Evolutionary conservation across 2,329 filamentous ascomycete species (phyloP), one percentile per base, ranked within the genome.

Genomic region (Mycosphaerelloides madeirae): DNA sequence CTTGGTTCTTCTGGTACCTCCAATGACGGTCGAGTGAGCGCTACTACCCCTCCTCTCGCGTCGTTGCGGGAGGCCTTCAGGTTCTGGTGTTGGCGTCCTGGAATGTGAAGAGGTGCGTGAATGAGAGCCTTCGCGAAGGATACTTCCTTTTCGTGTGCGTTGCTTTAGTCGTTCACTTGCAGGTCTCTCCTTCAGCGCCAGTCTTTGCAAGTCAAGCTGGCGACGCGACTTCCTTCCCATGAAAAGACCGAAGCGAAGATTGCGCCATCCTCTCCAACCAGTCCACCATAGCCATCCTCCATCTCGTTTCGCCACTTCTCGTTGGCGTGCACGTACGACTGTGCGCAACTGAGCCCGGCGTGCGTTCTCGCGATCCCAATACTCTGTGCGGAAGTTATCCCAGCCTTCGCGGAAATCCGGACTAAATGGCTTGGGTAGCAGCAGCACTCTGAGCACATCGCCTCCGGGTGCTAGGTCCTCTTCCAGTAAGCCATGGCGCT

Each of bases 341-440:
- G 76, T 70, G 16, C 87, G 78, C 18, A 96, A 72, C 45, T 85
- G 70, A 2, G 84, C 79, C 11, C 93, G 81, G 2, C 91, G 83
- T 65, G 95, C 88, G 62, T 98, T 98, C 66, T 98, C 93, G 49
- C 83, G 83, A 58, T 96, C 91, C 93, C 93, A 98, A 68, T 96
- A 98, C 49, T 96, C 90, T 28, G 84, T 83, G 41, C 93, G 79
- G 67, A 94, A 98, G 13, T 91, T 76, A 62, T 98, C 93, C 93
- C 93, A 98, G 54, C 95, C 95, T 65, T 97, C 90, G 15, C 93
- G 79, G 61, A 98, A 98, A 36, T 87, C 88, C 0, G 93, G 84
- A 5, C 87, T 94, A 62, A 98, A 98, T 0, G 90, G 89, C 64
- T 98, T 98, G 1, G 93, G 88, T 9, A 96, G 78, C 6, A 98